phyloP scores from a whole-genome alignment of 306 rosid species.

The Malus sylvestris region DNA sequence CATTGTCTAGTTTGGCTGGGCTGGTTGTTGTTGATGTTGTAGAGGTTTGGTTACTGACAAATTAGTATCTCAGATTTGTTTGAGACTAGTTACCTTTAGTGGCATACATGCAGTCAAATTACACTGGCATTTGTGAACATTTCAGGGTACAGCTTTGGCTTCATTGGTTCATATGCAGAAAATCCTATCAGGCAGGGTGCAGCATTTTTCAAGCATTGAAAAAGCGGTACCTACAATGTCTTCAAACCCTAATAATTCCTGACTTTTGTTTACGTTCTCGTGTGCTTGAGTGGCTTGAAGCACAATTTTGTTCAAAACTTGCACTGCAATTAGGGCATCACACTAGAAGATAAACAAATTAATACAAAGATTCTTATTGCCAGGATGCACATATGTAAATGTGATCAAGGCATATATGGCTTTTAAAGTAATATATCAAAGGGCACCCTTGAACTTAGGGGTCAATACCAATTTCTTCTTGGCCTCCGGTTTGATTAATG shows the following conservation, averaged over 20 bases:
- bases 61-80: slow-evolving; percentile 5
- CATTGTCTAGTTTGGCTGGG: slow-evolving; percentile 73
- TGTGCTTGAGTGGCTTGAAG: neutral
- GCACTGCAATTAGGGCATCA: neutral
- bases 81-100: slow-evolving; percentile 9
- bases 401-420: neutral
- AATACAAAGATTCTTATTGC: neutral
- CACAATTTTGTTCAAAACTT: neutral
- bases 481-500: neutral
- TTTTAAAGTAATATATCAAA: neutral
- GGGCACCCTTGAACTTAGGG: neutral
- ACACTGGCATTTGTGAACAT: slow-evolving; percentile 17
- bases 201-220: slow-evolving; percentile 80
- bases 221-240: slow-evolving; percentile 55
- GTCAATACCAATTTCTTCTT: neutral
- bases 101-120: slow-evolving; percentile 6
- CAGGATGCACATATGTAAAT: neutral
- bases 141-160: slow-evolving; percentile 98
- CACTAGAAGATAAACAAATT: neutral
- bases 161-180: slow-evolving; percentile 93
- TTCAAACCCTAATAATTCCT: neutral
- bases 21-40: slow-evolving; percentile 95
- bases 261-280: slow-evolving; percentile 1
- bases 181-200: slow-evolving; percentile 75
- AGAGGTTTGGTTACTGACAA: slow-evolving; percentile 53